Evolutionary conservation across 2,329 filamentous ascomycete species (phyloP).

Genomic region (Zymoseptoria passerinii): DNA sequence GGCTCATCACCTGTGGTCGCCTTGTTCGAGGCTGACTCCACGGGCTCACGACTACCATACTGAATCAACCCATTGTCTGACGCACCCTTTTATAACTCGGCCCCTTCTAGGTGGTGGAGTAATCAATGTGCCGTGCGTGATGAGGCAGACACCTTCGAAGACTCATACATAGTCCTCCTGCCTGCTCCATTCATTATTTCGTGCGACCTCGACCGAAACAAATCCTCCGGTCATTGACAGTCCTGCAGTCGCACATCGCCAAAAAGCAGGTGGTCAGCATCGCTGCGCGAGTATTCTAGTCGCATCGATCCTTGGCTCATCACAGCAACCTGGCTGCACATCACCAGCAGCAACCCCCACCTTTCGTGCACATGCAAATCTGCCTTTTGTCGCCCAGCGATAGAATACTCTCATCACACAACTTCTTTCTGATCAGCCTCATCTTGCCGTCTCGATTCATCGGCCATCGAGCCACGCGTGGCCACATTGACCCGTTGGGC

Average conservation of each 20-base stretch:
- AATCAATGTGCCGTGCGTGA: background rate
- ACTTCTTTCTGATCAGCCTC: background rate
- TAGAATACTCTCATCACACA: background rate
- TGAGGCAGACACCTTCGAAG: background rate
- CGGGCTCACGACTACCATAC: background rate
- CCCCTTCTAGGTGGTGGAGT: background rate
- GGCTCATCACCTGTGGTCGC: background rate
- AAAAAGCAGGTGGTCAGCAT: background rate
- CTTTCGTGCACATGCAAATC: background rate
- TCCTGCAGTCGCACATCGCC: background rate
- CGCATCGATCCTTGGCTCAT: background rate
- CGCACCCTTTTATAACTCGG: background rate
- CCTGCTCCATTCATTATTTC: background rate
- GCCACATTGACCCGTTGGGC: constrained; percentile 1
- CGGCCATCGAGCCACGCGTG: constrained; percentile 6
- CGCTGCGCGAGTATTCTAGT: background rate
- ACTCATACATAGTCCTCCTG: background rate
- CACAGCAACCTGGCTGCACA: background rate
- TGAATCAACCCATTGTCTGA: background rate
- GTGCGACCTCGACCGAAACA: background rate
- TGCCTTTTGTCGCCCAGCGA: background rate
- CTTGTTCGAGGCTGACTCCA: background rate
- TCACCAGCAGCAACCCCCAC: background rate
- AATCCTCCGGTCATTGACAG: background rate
- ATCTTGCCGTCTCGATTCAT: constrained; percentile 1